These are phyloP conservation scores for Penicillium tannophilum DNA, from an alignment of 495 filamentous ascomycete species.

Conservation along the genomic window DNA sequence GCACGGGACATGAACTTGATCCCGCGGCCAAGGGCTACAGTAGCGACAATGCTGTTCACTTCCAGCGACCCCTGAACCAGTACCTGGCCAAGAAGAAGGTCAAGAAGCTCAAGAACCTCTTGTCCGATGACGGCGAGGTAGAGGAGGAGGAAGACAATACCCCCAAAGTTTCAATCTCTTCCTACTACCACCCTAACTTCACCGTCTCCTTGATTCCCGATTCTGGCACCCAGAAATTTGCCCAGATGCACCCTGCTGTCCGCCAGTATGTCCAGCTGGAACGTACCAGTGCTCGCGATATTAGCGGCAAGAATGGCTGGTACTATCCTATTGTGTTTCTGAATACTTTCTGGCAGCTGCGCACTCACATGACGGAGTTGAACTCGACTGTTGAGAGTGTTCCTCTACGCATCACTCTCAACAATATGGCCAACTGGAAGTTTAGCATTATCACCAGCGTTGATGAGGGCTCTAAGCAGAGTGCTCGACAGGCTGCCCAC, in stretches of 20 bases:
- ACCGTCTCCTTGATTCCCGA: conserved; percentile 87
- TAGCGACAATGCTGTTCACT: conserved; percentile 73
- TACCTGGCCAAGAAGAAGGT: conserved; percentile 91
- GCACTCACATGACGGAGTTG: conserved; percentile 83
- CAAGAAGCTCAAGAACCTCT: conserved; percentile 84
- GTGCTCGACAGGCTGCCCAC: conserved; percentile 66
- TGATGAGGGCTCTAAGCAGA: conserved; percentile 84
- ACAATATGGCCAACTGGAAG: conserved; percentile 86
- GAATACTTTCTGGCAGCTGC: conserved; percentile 98
- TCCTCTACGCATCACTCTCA: conserved; percentile 81
- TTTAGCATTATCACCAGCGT: conserved; percentile 81
- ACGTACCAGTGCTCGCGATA: conserved; percentile 70
- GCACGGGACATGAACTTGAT: conserved; percentile 73
- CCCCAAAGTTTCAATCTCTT: conserved; percentile 63
- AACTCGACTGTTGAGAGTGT: conserved; percentile 88
- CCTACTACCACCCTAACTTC: conserved; percentile 95
- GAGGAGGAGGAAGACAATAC: conserved; percentile 56
- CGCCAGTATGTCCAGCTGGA: conserved; percentile 80
- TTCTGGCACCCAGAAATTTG: conserved; percentile 64
- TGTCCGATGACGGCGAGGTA: conserved; percentile 59
- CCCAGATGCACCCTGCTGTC: conserved; percentile 70
- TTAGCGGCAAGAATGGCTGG: conserved; percentile 86
- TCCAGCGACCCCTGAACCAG: conserved; percentile 81
- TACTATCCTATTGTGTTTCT: conserved; percentile 91
- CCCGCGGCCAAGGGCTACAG: conserved; percentile 73